Percentiles rank a stretch among this genome's conserved stretches.
Evolutionary conservation across 1,139 yeast genomes (phyloP).

Genomic region (Torulaspora globosa): DNA sequence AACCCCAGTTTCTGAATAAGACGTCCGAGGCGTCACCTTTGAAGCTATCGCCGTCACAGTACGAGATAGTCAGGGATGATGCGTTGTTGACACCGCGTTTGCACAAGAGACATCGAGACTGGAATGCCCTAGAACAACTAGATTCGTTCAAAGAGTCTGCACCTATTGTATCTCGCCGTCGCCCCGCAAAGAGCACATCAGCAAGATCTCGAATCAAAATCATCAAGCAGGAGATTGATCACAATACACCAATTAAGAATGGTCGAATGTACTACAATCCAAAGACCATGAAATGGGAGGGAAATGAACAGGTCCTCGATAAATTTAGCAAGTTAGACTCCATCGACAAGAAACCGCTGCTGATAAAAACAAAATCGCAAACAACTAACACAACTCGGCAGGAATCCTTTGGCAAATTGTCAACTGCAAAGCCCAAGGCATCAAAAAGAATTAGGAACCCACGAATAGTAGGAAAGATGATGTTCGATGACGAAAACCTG

Average conservation of each 20-base stretch:
- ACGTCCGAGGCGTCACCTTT: constrained; percentile 17
- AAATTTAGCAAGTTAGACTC: constrained; percentile 40
- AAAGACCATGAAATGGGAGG: constrained; percentile 52
- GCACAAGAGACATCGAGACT: constrained; percentile 26
- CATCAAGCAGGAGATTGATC: constrained; percentile 36
- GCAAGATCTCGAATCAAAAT: constrained; percentile 29
- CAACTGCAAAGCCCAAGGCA: constrained; percentile 10
- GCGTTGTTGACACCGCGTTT: constrained; percentile 30
- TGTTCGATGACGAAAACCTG: constrained; percentile 51
- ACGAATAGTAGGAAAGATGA: constrained; percentile 47
- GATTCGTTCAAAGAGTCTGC: constrained; percentile 27
- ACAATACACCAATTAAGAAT: constrained; percentile 34
- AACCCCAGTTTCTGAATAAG: constrained; percentile 25
- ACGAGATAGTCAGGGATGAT: constrained; percentile 30
- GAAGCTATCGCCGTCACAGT: constrained; percentile 29
- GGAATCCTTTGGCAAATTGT: constrained; percentile 4
- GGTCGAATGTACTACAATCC: constrained; percentile 51
- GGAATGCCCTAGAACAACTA: constrained; percentile 21
- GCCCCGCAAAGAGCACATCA: constrained; percentile 10
- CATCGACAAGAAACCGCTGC: constrained; percentile 24
- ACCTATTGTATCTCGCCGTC: constrained; percentile 7
- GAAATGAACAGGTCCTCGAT: constrained; percentile 52
- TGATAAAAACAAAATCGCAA: constrained; percentile 23
- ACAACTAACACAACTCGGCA: constrained; percentile 1
- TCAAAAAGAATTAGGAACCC: constrained; percentile 16